phyloP scores from a whole-genome alignment of 257 asterid genomes.

The Petunia axillaris region DNA sequence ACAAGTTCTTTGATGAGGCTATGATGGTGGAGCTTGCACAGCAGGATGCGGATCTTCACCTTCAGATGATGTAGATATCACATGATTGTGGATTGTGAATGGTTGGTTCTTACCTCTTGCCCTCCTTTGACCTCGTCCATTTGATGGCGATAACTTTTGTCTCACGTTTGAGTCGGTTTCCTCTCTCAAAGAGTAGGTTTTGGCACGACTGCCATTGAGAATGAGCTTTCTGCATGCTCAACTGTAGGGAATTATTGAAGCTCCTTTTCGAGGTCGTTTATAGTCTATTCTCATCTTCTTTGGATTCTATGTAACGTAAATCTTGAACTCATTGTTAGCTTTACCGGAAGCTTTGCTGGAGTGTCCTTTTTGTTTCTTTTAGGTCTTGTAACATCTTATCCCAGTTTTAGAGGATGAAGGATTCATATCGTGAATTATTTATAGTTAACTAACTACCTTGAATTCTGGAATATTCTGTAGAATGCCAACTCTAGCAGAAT shows the following conservation, averaged over 20 bases:
- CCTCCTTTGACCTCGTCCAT: neutral
- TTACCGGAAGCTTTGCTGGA: neutral
- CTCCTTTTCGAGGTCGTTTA: neutral
- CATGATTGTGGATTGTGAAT: neutral
- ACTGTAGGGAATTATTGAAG: neutral
- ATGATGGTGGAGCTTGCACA: conserved; percentile 96
- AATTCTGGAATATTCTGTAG: too few relatives aligned
- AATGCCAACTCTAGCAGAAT: too few relatives aligned
- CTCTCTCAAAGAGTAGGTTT: neutral
- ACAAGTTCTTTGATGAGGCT: conserved; percentile 92
- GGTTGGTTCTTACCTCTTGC: neutral
- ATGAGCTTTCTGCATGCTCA: conserved; percentile 6
- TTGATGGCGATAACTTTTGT: neutral
- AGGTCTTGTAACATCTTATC: neutral
- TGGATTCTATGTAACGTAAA: neutral
- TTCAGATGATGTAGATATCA: conserved; percentile 55
- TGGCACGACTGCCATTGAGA: neutral
- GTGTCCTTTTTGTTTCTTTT: too few relatives aligned
- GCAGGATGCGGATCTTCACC: conserved; percentile 91
- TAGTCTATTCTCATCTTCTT: neutral
- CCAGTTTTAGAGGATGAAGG: neutral
- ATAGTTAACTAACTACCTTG: neutral
- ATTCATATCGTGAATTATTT: neutral
- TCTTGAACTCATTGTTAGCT: neutral
- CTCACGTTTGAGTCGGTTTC: neutral